phyloP scores from a whole-genome alignment of 2,329 filamentous ascomycete species.

The Dothistroma pini region DNA sequence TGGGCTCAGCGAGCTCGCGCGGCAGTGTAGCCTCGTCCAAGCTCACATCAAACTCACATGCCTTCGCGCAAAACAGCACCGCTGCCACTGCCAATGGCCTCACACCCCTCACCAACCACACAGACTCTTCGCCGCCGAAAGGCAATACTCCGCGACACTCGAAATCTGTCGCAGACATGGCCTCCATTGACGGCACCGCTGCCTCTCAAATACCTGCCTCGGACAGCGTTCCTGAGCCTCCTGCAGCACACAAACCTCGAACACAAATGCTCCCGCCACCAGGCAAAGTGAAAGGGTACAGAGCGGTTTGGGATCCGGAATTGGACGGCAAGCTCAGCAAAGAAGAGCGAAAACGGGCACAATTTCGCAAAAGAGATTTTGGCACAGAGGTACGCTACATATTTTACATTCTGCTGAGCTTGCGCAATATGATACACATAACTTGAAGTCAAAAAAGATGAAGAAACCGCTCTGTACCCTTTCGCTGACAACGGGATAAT shows the following conservation, averaged over 20 bases:
- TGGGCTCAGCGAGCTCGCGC: slow-evolving; percentile 69
- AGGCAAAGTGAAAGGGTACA: slow-evolving; percentile 55
- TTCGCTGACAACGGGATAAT: slow-evolving; percentile 37
- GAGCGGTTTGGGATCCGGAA: slow-evolving; percentile 61
- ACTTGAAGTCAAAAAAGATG: slow-evolving; percentile 28
- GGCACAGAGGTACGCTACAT: slow-evolving; percentile 42
- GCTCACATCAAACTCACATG: slow-evolving; percentile 56
- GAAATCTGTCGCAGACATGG: slow-evolving; percentile 27
- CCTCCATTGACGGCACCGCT: slow-evolving; percentile 23
- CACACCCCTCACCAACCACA: slow-evolving; percentile 61
- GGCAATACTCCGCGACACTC: slow-evolving; percentile 48
- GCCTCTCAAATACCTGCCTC: slow-evolving; percentile 24
- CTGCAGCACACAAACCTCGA: slow-evolving; percentile 25
- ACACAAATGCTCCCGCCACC: slow-evolving; percentile 49
- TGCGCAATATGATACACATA: slow-evolving; percentile 35
- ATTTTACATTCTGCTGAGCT: slow-evolving; percentile 37
- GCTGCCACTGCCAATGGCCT: slow-evolving; percentile 52
- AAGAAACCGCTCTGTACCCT: slow-evolving; percentile 39
- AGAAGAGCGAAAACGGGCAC: slow-evolving; percentile 50
- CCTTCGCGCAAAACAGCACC: slow-evolving; percentile 55
- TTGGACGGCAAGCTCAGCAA: slow-evolving; percentile 56
- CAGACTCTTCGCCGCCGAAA: slow-evolving; percentile 63
- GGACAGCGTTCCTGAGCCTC: slow-evolving; percentile 34
- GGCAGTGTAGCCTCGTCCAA: slow-evolving; percentile 66
- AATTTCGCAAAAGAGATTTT: slow-evolving; percentile 36